These are phyloP conservation scores for Heliamphora exappendiculata DNA, from an alignment of 148 eudicot species.

Conservation along the genomic window DNA sequence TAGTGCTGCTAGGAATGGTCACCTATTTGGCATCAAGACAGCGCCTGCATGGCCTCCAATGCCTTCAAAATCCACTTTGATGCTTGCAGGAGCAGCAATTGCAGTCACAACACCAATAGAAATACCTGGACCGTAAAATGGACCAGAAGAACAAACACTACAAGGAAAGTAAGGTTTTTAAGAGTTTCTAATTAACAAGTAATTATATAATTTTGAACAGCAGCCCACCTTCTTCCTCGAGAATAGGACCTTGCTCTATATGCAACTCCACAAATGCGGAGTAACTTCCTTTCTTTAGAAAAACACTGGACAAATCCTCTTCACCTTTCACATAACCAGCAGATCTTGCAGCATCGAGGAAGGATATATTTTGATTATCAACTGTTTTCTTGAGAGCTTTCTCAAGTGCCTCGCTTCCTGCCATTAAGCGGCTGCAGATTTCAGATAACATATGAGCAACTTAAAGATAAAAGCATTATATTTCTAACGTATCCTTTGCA, in stretches of 20 bases:
- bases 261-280: conserved; percentile 90
- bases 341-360: conserved; percentile 69
- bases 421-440: conserved; percentile 82
- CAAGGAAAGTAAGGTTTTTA: not conserved
- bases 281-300: conserved; percentile 47
- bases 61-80: conserved; percentile 93
- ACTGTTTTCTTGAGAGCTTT: conserved; percentile 58
- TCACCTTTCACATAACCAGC: conserved; percentile 63
- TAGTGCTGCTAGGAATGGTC: not conserved
- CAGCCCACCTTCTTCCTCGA: conserved; percentile 75
- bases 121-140: conserved; percentile 33
- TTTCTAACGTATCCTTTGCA: conserved; percentile 4
- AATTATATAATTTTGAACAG: not conserved
- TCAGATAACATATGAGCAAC: conserved; percentile 6
- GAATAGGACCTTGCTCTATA: conserved; percentile 94
- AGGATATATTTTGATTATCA: conserved; percentile 67
- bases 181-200: not conserved
- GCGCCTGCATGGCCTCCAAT: conserved; percentile 99
- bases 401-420: conserved; percentile 67
- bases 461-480: not conserved
- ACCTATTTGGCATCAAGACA: conserved; percentile 85
- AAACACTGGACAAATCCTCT: conserved; percentile 54
- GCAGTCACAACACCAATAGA: conserved; percentile 92
- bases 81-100: conserved; percentile 98
- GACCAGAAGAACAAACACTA: not conserved